Percentiles rank a stretch among this genome's conserved stretches.
Conservation (phyloP, 108 stramenopile genomes). For the Nitzschia putrida region DNA sequence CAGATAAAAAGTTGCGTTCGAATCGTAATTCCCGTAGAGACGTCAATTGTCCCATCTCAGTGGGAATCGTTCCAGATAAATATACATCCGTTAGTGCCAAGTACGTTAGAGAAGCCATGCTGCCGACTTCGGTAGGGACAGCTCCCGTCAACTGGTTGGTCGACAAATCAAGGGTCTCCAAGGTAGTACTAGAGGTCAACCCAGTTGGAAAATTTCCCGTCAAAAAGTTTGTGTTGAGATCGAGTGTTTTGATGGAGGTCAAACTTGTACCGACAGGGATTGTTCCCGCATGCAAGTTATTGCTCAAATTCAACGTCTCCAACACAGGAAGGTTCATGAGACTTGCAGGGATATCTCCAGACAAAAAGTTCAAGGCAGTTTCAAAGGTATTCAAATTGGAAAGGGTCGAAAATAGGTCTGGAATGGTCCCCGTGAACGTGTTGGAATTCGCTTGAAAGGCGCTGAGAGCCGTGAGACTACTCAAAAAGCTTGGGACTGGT, state of each 20-base stretch:
- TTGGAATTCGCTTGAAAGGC: conserved; percentile 11
- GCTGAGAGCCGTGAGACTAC: conserved; percentile 8
- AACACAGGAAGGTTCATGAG: conserved; percentile 28
- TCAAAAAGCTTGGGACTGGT: conserved; percentile 23
- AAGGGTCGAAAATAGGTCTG: conserved; percentile 32
- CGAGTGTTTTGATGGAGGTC: conserved; percentile 12
- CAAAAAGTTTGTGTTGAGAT: conserved; percentile 53
- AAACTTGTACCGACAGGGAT: conserved; percentile 7
- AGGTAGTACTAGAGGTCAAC: neutral
- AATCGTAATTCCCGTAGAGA: conserved; percentile 21
- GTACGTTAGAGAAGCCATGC: conserved; percentile 29
- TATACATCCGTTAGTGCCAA: conserved; percentile 45
- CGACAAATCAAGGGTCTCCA: conserved; percentile 10
- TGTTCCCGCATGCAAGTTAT: neutral
- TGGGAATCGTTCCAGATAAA: conserved; percentile 50
- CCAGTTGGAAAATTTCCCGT: conserved; percentile 49
- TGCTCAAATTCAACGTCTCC: conserved; percentile 25
- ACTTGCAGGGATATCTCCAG: conserved; percentile 2
- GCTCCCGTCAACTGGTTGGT: conserved; percentile 47
- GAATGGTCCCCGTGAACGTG: conserved; percentile 32
- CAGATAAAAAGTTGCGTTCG: conserved; percentile 28
- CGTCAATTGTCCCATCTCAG: conserved; percentile 46
- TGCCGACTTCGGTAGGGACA: conserved; percentile 30
- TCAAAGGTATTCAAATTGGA: conserved; percentile 29
- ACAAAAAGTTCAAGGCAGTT: conserved; percentile 14